A percentile compares a stretch with the other conserved stretches of the same genome.
These are phyloP conservation scores for Paracamarosporium sp. DNA, from an alignment of 2,329 filamentous ascomycete genomes.

Conservation along the genomic window DNA sequence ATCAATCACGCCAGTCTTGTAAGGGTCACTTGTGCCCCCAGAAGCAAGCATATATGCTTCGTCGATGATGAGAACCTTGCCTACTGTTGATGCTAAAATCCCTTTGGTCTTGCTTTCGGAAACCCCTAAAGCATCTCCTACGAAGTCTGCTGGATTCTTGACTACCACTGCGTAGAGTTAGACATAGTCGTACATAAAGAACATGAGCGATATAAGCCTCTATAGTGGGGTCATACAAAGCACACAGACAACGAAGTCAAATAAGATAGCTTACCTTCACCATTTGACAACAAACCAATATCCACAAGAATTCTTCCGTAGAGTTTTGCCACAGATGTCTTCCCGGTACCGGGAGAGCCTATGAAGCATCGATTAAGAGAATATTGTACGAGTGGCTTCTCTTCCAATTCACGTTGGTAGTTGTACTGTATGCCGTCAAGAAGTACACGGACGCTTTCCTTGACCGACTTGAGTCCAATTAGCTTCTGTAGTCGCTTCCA, in stretches of 20 bases:
- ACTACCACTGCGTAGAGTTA: slow-evolving; percentile 60
- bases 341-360: slow-evolving; percentile 76
- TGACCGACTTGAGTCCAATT: slow-evolving; percentile 68
- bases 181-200: slow-evolving; percentile 6
- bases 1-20: slow-evolving; percentile 71
- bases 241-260: too few relatives aligned
- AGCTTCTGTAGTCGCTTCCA: slow-evolving; percentile 66
- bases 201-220: too few relatives aligned
- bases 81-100: slow-evolving; percentile 69
- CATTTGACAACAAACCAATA: slow-evolving; percentile 70
- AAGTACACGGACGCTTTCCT: slow-evolving; percentile 64
- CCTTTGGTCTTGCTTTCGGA: slow-evolving; percentile 76
- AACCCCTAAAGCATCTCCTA: slow-evolving; percentile 67
- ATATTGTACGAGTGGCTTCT: slow-evolving; percentile 65
- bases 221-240: too few relatives aligned
- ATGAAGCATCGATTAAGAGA: slow-evolving; percentile 74
- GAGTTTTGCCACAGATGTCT: slow-evolving; percentile 76
- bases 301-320: slow-evolving; percentile 74
- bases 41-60: slow-evolving; percentile 74
- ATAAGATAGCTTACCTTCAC: slow-evolving; percentile 65
- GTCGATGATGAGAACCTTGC: slow-evolving; percentile 81
- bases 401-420: slow-evolving; percentile 69
- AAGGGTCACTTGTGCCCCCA: slow-evolving; percentile 52
- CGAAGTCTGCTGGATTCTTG: slow-evolving; percentile 77
- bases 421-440: slow-evolving; percentile 69